Evolutionary conservation across 768 basidiomycete genomes (phyloP).

Genomic region (Podaxis sp.): DNA sequence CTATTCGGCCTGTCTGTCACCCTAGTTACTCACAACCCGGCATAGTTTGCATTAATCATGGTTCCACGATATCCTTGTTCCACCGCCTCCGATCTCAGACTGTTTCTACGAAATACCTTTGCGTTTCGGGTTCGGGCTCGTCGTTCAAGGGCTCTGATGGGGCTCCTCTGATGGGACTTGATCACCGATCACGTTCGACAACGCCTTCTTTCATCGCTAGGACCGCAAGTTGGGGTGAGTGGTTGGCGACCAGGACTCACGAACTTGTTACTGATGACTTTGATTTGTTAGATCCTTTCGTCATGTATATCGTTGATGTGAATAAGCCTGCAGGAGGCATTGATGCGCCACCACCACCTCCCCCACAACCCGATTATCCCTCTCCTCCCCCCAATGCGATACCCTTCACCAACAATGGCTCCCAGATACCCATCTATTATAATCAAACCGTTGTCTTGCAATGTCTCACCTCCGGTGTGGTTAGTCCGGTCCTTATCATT

Average conservation of each 20-base stretch:
- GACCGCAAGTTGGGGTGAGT: constrained; percentile 86
- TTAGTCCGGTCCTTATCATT: constrained; percentile 91
- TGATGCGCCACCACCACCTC: constrained; percentile 76
- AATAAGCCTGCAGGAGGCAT: constrained; percentile 78
- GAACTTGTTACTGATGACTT: constrained; percentile 12
- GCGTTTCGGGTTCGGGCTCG: constrained; percentile 90
- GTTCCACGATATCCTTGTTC: constrained; percentile 92
- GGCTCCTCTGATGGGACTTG: constrained; percentile 77
- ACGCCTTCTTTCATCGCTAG: constrained; percentile 88
- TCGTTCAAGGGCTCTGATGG: constrained; percentile 95
- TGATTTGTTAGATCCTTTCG: constrained; percentile 72
- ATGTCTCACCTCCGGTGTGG: constrained; percentile 90
- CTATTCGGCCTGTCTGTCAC: constrained; percentile 17
- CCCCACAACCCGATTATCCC: constrained; percentile 87
- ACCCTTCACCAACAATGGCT: constrained; percentile 77
- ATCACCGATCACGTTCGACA: constrained; percentile 65
- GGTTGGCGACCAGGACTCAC: constrained; percentile 15
- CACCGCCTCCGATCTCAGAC: constrained; percentile 95
- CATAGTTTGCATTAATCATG: constrained; percentile 92
- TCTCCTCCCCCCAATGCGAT: constrained; percentile 91
- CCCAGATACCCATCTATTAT: constrained; percentile 91
- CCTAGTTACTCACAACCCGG: constrained; percentile 18
- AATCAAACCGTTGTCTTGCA: constrained; percentile 96
- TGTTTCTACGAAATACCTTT: constrained; percentile 93
- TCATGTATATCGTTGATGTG: constrained; percentile 97